A percentile compares a stretch with the other conserved stretches of the same genome.
phyloP scores from a whole-genome alignment of 768 basidiomycete species.

The Leccinum sublutescens region DNA sequence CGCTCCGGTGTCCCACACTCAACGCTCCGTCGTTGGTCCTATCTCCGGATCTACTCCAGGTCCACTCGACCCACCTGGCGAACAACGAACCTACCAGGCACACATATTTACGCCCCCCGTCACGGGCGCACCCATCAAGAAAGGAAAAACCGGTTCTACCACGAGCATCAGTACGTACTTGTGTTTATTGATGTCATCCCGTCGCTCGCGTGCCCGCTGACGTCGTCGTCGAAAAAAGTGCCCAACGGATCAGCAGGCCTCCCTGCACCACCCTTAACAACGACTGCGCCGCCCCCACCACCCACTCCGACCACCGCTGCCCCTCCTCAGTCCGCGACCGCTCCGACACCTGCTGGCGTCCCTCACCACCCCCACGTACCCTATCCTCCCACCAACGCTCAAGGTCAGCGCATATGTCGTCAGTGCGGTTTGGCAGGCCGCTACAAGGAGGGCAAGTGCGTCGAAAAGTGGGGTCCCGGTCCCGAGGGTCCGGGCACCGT shows the following conservation, averaged over 20 bases:
- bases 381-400: conserved; percentile 43
- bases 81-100: conserved; percentile 51
- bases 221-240: conserved; percentile 3
- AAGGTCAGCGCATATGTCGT: conserved; percentile 73
- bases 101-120: conserved; percentile 74
- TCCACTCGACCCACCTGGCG: conserved; percentile 34
- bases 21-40: conserved; percentile 25
- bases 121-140: conserved; percentile 70
- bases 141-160: conserved; percentile 44
- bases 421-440: conserved; percentile 72
- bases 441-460: conserved; percentile 83
- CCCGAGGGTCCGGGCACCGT: conserved; percentile 83
- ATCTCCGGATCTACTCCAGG: conserved; percentile 20
- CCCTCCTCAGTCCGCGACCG: conserved; percentile 11
- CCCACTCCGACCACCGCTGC: conserved; percentile 13
- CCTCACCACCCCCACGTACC: conserved; percentile 15
- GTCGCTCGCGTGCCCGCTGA: conserved; percentile 13
- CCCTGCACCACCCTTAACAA: conserved; percentile 17
- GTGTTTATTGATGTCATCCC: not conserved
- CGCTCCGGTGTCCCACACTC: conserved; percentile 8
- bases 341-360: not conserved
- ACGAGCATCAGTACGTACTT: conserved; percentile 23
- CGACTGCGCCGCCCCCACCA: conserved; percentile 13
- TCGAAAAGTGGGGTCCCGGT: conserved; percentile 87
- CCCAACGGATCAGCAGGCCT: conserved; percentile 21